Conservation (phyloP, 2,329 filamentous ascomycete genomes). For the Domatiomyces globalis region DNA sequence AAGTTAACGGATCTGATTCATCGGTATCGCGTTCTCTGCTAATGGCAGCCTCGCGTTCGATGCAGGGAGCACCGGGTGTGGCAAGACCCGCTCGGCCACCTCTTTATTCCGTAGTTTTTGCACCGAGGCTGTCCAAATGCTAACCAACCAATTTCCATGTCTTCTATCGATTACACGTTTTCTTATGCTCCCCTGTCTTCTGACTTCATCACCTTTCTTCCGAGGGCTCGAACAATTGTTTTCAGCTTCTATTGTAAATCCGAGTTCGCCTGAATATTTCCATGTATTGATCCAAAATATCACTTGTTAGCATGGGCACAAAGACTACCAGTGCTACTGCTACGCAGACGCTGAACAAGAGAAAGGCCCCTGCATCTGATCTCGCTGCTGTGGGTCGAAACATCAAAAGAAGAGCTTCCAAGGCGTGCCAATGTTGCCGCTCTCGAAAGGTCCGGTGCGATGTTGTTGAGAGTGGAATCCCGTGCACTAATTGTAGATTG, state of each 20-base stretch:
- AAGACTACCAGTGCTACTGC: constrained; percentile 17
- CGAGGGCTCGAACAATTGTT: not conserved
- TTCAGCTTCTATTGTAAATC: constrained; percentile 18
- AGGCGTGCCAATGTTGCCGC: constrained; percentile 78
- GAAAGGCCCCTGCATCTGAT: constrained; percentile 43
- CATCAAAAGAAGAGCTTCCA: constrained; percentile 74
- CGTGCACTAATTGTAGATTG: constrained; percentile 69
- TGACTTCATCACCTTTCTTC: not conserved
- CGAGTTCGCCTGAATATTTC: not conserved
- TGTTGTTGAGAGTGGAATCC: constrained; percentile 71
- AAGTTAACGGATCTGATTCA: no score
- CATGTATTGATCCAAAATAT: constrained; percentile 33
- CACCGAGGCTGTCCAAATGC: not conserved
- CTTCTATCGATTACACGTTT: not conserved
- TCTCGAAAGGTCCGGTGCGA: constrained; percentile 87
- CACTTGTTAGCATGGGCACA: constrained; percentile 29
- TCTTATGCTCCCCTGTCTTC: not conserved
- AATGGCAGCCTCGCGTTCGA: no score
- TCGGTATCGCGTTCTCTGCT: no score
- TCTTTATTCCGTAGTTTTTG: not conserved
- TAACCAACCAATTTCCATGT: not conserved
- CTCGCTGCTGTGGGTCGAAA: constrained; percentile 40
- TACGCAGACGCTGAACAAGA: constrained; percentile 30
- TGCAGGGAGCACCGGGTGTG: not conserved
- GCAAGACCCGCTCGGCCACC: not conserved